phyloP scores from a whole-genome alignment of 768 basidiomycete species.

The Royoungia palumana region DNA sequence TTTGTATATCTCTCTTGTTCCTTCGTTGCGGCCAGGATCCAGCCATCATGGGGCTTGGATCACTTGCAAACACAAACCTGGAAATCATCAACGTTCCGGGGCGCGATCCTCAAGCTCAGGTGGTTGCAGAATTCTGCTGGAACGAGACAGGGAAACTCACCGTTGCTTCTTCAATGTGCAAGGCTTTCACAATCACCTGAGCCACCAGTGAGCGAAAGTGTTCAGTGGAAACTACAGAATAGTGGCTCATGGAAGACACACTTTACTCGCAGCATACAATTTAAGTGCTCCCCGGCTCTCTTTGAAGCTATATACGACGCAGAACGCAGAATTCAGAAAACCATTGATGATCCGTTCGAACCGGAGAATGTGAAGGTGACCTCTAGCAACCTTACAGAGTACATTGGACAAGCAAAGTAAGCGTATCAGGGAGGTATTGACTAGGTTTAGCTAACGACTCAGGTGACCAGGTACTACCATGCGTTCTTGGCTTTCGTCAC shows the following conservation, averaged over 20 bases:
- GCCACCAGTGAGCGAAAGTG: conserved; percentile 47
- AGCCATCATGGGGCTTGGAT: conserved; percentile 1
- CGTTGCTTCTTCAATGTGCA: conserved; percentile 48
- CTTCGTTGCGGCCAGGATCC: too few relatives aligned
- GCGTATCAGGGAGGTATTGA: conserved; percentile 29
- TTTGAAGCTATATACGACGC: conserved; percentile 49
- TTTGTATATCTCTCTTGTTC: too few relatives aligned
- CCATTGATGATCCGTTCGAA: conserved; percentile 37
- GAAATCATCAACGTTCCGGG: conserved; percentile 50
- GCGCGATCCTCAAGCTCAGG: conserved; percentile 41
- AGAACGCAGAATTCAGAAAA: conserved; percentile 37
- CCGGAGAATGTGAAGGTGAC: conserved; percentile 28
- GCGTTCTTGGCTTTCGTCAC: conserved; percentile 41
- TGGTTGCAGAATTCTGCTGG: conserved; percentile 41
- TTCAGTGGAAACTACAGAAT: background rate
- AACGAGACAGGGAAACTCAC: conserved; percentile 45
- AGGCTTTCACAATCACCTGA: conserved; percentile 55
- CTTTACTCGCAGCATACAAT: conserved; percentile 55
- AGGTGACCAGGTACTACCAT: conserved; percentile 29
- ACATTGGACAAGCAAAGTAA: conserved; percentile 48
- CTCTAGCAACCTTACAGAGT: conserved; percentile 46
- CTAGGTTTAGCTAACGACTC: conserved; percentile 30
- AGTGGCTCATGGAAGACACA: conserved; percentile 19
- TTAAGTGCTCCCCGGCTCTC: conserved; percentile 46
- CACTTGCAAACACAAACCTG: conserved; percentile 24